Base-by-base conservation (phyloP, 805 yeast species). In the Saturnispora gosingensis region DNA sequence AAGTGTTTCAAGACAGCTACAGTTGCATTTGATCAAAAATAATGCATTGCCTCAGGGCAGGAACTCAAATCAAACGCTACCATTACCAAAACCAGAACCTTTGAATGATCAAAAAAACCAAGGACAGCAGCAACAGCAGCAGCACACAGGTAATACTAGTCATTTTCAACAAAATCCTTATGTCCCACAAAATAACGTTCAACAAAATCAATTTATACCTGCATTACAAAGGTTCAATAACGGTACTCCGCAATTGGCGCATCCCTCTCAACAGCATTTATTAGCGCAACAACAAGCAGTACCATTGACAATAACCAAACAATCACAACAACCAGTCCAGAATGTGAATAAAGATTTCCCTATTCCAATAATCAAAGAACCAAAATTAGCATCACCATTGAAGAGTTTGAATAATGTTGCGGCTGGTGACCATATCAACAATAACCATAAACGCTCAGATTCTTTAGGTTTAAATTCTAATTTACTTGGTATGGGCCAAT, bases 1-100 rank as follows among this genome's bases (percentile, higher is more conserved):
- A 10, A 80, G 87, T 34, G 93, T 86, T 11, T 81, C 90, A 27
- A 76, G 93, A 63, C 91, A 85, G 61, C 69, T 86, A 54, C 91
- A 85, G 62, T 69, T 85, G 59, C 91, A 86, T 66, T 73, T 85
- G 63, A 81, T 81, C 25, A 77, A 78, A 32, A 80, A 79, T 61
- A 75, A 73, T 51, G 69, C 71, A 3, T 66, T 79, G 42, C 83
- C 83, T 0, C 81, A 75, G 48, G 67, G 68, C 8, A 59, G 68
- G 32, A 30, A 27, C 1, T 47, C 45, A 11, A 22, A 20, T 10
- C 44, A 40, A 18, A 22, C 49, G 5, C 16, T 28, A 13, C 24
- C 39, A 39, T n/a, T 46, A 30, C 43, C 46, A 32, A 46, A 46
- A 42, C 44, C 48, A 13, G 32, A n/a, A 27, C 38, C 25, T 38